These are phyloP conservation scores for Dictyostelium firmibasis DNA, from an alignment of 78 protist species.

Conservation along the genomic window DNA sequence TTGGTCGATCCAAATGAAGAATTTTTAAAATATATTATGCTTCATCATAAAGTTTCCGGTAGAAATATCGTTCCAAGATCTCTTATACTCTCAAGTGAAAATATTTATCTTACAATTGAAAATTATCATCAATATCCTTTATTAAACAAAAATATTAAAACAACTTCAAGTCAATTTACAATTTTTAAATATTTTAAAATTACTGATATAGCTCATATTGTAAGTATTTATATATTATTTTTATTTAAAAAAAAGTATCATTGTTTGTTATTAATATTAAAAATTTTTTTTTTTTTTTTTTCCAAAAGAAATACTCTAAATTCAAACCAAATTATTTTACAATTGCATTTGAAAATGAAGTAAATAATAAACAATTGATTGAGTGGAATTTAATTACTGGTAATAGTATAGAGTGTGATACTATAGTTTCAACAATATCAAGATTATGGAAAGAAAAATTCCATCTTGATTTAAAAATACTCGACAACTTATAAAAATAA, in stretches of 20 bases:
- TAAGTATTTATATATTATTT: background rate
- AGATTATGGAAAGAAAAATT: constrained; percentile 22
- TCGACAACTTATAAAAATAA: background rate
- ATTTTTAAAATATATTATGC: constrained; percentile 30
- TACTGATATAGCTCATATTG: background rate
- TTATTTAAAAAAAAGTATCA: background rate
- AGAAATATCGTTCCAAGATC: constrained; percentile 26
- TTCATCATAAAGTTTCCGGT: constrained; percentile 35
- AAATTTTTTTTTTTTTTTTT: background rate
- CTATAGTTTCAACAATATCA: background rate
- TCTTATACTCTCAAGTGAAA: constrained; percentile 31
- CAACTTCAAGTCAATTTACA: constrained; percentile 27
- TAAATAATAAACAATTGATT: background rate
- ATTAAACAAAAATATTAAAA: constrained; percentile 25
- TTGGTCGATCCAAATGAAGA: background rate
- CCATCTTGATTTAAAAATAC: constrained; percentile 18
- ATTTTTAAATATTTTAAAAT: constrained; percentile 1
- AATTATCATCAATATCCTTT: constrained; percentile 61
- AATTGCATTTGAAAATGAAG: constrained; percentile 45
- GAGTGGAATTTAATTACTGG: constrained; percentile 35
- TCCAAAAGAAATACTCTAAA: background rate
- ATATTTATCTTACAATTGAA: constrained; percentile 1
- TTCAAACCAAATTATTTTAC: constrained; percentile 26
- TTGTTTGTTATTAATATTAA: background rate
- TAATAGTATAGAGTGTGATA: constrained; percentile 22